phyloP scores from a whole-genome alignment of 2,329 filamentous ascomycete species.

The Rutstroemia sp. region DNA sequence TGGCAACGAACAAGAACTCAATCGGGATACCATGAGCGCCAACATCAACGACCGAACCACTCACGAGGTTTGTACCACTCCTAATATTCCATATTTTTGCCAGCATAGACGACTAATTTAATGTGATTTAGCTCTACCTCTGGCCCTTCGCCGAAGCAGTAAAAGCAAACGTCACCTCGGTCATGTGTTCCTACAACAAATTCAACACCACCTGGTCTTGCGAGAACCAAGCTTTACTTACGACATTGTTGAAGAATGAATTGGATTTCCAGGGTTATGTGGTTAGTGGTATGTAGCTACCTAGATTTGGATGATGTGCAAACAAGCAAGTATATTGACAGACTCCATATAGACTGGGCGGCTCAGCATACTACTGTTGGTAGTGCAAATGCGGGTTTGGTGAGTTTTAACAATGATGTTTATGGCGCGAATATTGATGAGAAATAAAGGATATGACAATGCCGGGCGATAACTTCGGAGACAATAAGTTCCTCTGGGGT shows the following conservation, averaged over 20 bases:
- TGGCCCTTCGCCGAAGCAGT: slow-evolving; percentile 61
- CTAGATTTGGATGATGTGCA: too few relatives aligned
- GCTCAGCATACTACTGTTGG: slow-evolving; percentile 67
- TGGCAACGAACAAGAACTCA: slow-evolving; percentile 61
- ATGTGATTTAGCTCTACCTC: slow-evolving; percentile 18
- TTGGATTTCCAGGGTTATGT: slow-evolving; percentile 71
- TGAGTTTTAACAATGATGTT: neutral
- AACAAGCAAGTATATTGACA: too few relatives aligned
- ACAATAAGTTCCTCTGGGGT: slow-evolving; percentile 46
- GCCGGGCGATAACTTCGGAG: slow-evolving; percentile 59
- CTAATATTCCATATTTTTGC: slow-evolving; percentile 16
- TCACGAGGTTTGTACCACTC: slow-evolving; percentile 58
- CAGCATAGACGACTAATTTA: neutral
- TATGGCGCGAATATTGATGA: neutral
- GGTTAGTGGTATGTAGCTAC: slow-evolving; percentile 35
- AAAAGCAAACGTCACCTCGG: slow-evolving; percentile 52
- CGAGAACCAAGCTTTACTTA: slow-evolving; percentile 53
- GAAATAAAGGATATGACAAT: slow-evolving; percentile 60
- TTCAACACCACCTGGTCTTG: slow-evolving; percentile 63
- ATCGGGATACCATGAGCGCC: slow-evolving; percentile 45
- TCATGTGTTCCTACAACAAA: slow-evolving; percentile 71
- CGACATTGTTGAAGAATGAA: slow-evolving; percentile 59
- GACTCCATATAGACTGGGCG: slow-evolving; percentile 53
- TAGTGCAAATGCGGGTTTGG: slow-evolving; percentile 60
- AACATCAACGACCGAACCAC: slow-evolving; percentile 58